Evolutionary conservation across 2,329 filamentous ascomycete species (phyloP).

Genomic region (Fusarium metavorans): DNA sequence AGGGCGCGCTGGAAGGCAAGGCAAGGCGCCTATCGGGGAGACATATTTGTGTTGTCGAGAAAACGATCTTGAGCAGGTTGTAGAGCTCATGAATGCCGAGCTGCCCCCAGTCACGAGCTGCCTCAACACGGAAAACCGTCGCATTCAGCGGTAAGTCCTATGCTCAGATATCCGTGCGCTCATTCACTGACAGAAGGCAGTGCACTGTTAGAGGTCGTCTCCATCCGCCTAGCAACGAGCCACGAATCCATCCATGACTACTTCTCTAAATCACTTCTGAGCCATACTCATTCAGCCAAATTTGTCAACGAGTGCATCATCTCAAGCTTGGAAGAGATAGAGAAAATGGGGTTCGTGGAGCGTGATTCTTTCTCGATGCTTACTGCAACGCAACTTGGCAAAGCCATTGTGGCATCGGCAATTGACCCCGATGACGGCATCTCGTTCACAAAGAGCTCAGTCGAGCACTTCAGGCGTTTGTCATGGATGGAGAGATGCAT

Average conservation of each 20-base stretch:
- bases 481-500: conserved; percentile 86
- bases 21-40: conserved; percentile 81
- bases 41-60: conserved; percentile 81
- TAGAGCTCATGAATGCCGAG: conserved; percentile 78
- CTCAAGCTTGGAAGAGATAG: conserved; percentile 70
- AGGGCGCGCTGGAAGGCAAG: conserved; percentile 81
- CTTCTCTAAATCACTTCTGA: conserved; percentile 74
- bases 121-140: conserved; percentile 73
- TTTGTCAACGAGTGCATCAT: conserved; percentile 66
- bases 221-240: conserved; percentile 75
- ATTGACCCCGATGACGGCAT: conserved; percentile 81
- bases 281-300: conserved; percentile 63
- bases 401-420: conserved; percentile 78
- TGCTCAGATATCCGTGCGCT: not conserved
- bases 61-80: conserved; percentile 75
- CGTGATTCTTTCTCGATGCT: conserved; percentile 64
- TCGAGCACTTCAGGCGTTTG: conserved; percentile 76
- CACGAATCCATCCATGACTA: conserved; percentile 75
- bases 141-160: conserved; percentile 69
- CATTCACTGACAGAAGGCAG: conserved; percentile 53
- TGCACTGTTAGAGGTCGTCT: conserved; percentile 78
- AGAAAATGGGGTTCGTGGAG: conserved; percentile 66
- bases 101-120: conserved; percentile 78
- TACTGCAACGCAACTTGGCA: conserved; percentile 73
- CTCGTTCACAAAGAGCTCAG: conserved; percentile 76